Conservation (phyloP, 179 eudicot genomes). For the Beta corolliflora region DNA sequence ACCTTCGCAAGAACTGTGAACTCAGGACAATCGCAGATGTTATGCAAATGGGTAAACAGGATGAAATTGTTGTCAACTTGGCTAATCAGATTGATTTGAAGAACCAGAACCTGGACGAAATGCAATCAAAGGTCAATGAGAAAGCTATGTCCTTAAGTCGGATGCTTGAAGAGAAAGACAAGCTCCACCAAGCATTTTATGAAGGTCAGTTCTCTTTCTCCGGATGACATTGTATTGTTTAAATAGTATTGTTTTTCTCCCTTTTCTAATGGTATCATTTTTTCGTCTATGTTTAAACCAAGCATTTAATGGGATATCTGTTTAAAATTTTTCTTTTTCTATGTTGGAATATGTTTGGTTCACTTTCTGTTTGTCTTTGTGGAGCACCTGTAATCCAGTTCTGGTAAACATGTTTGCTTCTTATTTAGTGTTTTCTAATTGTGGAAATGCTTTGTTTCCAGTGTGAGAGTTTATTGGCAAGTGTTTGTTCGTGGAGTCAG, state of each 20-base stretch:
- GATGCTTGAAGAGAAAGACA: constrained; percentile 50
- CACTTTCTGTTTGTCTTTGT: not conserved
- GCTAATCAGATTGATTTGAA: constrained; percentile 48
- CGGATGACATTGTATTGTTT: not conserved
- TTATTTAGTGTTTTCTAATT: not conserved
- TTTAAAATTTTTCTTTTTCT: not conserved
- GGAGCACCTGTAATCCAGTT: not conserved
- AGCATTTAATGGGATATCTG: no score
- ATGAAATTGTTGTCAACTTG: constrained; percentile 40
- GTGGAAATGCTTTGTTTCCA: not conserved
- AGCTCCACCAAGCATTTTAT: constrained; percentile 42
- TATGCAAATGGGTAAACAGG: constrained; percentile 43
- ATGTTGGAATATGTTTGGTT: not conserved
- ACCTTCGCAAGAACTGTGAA: constrained; percentile 50
- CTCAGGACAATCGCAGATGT: constrained; percentile 48
- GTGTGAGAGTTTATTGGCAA: constrained; percentile 1
- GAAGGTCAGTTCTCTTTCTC: constrained; percentile 42
- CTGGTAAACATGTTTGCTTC: not conserved
- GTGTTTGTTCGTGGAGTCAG: no score
- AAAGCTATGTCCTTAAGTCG: constrained; percentile 37
- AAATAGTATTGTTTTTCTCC: not conserved
- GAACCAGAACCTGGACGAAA: constrained; percentile 39
- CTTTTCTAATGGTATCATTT: no score
- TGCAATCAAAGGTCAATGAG: constrained; percentile 45
- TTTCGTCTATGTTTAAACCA: no score